phyloP scores from a whole-genome alignment of 805 yeast genomes.

The Ogataea neopini region DNA sequence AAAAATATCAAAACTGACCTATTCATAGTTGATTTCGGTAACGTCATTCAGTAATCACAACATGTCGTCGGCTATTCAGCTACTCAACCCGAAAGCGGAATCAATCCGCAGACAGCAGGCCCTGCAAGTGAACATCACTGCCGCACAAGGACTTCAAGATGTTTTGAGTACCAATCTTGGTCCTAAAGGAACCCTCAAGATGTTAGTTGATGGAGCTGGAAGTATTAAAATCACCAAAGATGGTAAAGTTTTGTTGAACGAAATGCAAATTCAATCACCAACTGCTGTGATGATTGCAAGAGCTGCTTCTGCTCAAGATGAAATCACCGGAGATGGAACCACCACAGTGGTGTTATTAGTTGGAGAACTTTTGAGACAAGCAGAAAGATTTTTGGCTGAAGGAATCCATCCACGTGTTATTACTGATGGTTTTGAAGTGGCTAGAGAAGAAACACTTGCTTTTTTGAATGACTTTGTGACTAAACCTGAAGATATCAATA shows the following conservation, averaged over 20 bases:
- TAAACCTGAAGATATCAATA: slow-evolving; percentile 56
- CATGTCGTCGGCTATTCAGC: slow-evolving; percentile 70
- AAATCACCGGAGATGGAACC: slow-evolving; percentile 99
- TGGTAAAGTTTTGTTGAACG: slow-evolving; percentile 89
- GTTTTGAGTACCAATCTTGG: slow-evolving; percentile 92
- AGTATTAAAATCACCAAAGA: slow-evolving; percentile 94
- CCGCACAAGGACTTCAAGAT: slow-evolving; percentile 95
- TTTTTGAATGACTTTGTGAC: slow-evolving; percentile 69
- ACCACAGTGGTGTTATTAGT: slow-evolving; percentile 93
- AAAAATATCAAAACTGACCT: background rate
- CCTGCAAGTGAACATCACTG: slow-evolving; percentile 88
- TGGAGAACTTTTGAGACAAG: slow-evolving; percentile 92
- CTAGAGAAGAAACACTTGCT: slow-evolving; percentile 72
- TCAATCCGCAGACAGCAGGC: slow-evolving; percentile 96
- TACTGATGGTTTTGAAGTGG: slow-evolving; percentile 92
- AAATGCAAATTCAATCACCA: slow-evolving; percentile 95
- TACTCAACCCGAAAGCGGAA: slow-evolving; percentile 96
- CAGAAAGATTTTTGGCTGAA: slow-evolving; percentile 86
- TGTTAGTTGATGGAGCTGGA: slow-evolving; percentile 97
- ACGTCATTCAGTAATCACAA: background rate
- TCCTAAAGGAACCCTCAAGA: slow-evolving; percentile 94
- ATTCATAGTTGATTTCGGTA: background rate
- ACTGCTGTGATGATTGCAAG: slow-evolving; percentile 91
- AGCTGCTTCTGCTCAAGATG: slow-evolving; percentile 98
- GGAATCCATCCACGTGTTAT: slow-evolving; percentile 95